Percentiles rank a stretch among this genome's conserved stretches.
These are phyloP conservation scores for Wickerhamomyces chaumierensis DNA, from an alignment of 805 yeast species.

Conservation along the genomic window DNA sequence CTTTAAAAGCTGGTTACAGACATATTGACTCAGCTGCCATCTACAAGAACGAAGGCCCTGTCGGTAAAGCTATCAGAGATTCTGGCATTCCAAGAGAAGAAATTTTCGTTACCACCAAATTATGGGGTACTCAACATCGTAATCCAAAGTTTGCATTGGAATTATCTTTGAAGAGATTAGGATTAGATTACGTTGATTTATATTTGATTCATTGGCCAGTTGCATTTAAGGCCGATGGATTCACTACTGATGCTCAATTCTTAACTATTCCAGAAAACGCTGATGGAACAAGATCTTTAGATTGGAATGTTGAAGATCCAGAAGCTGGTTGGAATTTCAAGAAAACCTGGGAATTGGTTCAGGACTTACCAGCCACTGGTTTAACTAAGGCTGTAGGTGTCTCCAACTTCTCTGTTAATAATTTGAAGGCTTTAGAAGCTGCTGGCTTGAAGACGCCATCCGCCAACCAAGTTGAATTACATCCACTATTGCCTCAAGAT, in stretches of 20 bases:
- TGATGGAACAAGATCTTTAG: slow-evolving; percentile 33
- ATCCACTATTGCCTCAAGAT: slow-evolving; percentile 14
- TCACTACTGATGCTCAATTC: slow-evolving; percentile 4
- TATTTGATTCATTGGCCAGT: slow-evolving; percentile 81
- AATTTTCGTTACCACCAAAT: slow-evolving; percentile 61
- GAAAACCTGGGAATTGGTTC: slow-evolving; percentile 15
- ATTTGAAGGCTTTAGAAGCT: slow-evolving; percentile 7
- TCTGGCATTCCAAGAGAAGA: slow-evolving; percentile 56
- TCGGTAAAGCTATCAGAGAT: slow-evolving; percentile 38
- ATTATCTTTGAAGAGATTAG: slow-evolving; percentile 48
- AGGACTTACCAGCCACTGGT: slow-evolving; percentile 8
- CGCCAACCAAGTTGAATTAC: slow-evolving; percentile 15
- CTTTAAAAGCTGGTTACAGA: slow-evolving; percentile 35
- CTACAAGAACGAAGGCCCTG: slow-evolving; percentile 45
- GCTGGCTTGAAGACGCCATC: slow-evolving; percentile 10
- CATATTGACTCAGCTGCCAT: slow-evolving; percentile 52
- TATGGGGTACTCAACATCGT: slow-evolving; percentile 38
- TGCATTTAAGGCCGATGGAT: slow-evolving; percentile 33
- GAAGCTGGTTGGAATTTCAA: slow-evolving; percentile 25
- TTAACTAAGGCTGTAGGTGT: slow-evolving; percentile 14
- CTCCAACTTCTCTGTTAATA: slow-evolving; percentile 14
- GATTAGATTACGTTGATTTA: slow-evolving; percentile 68
- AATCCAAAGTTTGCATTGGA: slow-evolving; percentile 42
- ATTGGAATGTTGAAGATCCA: slow-evolving; percentile 32
- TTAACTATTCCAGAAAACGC: slow-evolving; percentile 4